Conservation (phyloP, 2,329 filamentous ascomycete species). For the Fusarium kyushuense region DNA sequence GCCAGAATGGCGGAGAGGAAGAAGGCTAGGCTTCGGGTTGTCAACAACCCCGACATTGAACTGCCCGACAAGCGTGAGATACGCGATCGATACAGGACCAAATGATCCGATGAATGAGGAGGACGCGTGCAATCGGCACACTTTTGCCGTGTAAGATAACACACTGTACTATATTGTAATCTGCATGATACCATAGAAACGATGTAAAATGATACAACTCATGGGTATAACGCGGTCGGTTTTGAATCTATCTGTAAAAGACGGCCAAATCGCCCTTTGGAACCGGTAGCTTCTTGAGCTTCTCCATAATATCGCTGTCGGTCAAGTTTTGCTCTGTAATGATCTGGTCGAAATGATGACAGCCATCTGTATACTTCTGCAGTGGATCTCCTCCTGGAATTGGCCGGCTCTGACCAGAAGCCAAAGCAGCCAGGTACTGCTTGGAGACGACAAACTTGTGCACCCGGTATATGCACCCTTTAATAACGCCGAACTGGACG, state of each 20-base stretch:
- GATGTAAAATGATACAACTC: constrained; percentile 38
- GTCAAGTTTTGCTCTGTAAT: constrained; percentile 79
- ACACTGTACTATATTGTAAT: constrained; percentile 49
- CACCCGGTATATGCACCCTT: constrained; percentile 91
- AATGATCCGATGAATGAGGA: constrained; percentile 19
- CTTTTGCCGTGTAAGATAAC: constrained; percentile 37
- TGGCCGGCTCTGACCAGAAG: constrained; percentile 63
- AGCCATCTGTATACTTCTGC: constrained; percentile 78
- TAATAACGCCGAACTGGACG: constrained; percentile 96
- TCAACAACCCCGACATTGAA: constrained; percentile 58
- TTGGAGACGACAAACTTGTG: constrained; percentile 88
- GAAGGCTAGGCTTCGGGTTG: constrained; percentile 47
- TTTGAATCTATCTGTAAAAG: constrained; percentile 60
- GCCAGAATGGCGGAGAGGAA: constrained; percentile 37
- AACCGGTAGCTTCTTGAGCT: constrained; percentile 69
- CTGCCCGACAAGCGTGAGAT: constrained; percentile 54
- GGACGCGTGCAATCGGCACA: not conserved
- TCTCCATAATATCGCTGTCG: constrained; percentile 77
- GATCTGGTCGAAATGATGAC: constrained; percentile 84
- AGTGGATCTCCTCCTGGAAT: constrained; percentile 63
- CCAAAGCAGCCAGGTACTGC: constrained; percentile 68
- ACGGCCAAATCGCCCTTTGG: constrained; percentile 66
- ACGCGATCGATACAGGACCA: constrained; percentile 42
- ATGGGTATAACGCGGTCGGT: constrained; percentile 14
- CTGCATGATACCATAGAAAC: constrained; percentile 48